These are phyloP conservation scores for Thecaphora thlaspeos DNA, from an alignment of 1,284 basidiomycete species.

Conservation along the genomic window DNA sequence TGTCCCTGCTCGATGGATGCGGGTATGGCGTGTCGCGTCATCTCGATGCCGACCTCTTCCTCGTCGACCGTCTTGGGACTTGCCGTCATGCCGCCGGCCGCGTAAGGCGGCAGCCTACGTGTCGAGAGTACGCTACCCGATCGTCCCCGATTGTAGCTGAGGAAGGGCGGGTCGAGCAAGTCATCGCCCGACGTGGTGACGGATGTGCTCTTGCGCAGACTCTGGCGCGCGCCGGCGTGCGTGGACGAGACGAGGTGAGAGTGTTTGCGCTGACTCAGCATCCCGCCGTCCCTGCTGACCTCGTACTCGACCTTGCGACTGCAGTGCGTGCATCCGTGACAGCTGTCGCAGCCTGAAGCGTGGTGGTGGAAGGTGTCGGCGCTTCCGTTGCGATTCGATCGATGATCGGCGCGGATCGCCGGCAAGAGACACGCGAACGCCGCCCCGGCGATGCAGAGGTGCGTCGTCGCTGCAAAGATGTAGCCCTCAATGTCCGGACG, in stretches of 20 bases:
- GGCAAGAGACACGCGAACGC: conserved; percentile 22
- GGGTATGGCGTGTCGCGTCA: too few species aligned
- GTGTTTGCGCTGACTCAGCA: background rate
- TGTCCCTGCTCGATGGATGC: too few species aligned
- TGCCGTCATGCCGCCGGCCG: too few species aligned
- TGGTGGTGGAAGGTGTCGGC: background rate
- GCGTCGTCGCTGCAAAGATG: conserved; percentile 12
- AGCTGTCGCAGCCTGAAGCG: background rate
- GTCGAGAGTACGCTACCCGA: too few species aligned
- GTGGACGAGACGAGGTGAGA: too few species aligned
- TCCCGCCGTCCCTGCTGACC: background rate
- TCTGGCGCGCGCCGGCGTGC: too few species aligned
- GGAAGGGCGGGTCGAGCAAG: background rate
- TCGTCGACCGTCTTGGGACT: too few species aligned
- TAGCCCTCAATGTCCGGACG: conserved; percentile 17
- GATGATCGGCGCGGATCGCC: conserved; percentile 11
- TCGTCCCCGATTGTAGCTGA: too few species aligned
- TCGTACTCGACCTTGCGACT: background rate
- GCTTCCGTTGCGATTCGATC: background rate
- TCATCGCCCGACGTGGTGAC: background rate
- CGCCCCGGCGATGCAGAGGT: conserved; percentile 8
- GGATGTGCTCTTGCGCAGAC: background rate
- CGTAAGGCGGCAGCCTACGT: too few species aligned
- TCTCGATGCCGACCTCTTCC: too few species aligned
- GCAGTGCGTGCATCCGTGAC: background rate